These are phyloP conservation scores for Gymnopilus junonius DNA, from an alignment of 768 basidiomycete genomes.

Conservation along the genomic window DNA sequence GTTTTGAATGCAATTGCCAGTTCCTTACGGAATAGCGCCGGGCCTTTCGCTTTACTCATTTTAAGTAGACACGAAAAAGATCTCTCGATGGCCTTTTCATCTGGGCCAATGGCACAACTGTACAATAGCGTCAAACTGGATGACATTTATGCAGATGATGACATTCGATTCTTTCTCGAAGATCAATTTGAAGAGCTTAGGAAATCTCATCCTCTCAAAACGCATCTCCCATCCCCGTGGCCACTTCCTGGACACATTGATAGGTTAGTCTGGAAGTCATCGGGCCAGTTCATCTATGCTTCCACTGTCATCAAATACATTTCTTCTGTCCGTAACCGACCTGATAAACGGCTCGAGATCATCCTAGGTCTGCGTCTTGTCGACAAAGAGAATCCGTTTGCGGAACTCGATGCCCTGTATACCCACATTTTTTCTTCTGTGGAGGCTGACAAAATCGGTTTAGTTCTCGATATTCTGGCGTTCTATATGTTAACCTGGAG, in stretches of 20 bases:
- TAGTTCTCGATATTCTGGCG: neutral
- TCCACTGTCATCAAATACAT: neutral
- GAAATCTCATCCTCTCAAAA: neutral
- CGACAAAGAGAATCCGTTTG: neutral
- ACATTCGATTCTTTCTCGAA: constrained; percentile 9
- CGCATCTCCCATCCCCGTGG: neutral
- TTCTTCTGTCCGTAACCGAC: neutral
- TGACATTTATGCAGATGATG: constrained; percentile 8
- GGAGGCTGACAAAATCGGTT: neutral
- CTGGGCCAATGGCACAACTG: neutral
- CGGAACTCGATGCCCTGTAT: neutral
- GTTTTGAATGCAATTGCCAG: neutral
- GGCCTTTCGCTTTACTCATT: constrained; percentile 10
- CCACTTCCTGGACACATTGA: neutral
- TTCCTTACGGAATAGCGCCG: neutral
- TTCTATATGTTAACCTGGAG: too few species aligned
- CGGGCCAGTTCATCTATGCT: neutral
- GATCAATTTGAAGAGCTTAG: constrained; percentile 7
- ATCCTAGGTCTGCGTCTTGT: neutral
- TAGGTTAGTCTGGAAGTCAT: neutral
- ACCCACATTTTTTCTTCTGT: neutral
- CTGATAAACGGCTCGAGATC: neutral
- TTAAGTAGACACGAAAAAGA: constrained; percentile 6
- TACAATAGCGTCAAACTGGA: constrained; percentile 8
- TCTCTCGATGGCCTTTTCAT: constrained; percentile 4